Conservation (phyloP, 805 yeast genomes). For the Candida arabinofermentans region DNA sequence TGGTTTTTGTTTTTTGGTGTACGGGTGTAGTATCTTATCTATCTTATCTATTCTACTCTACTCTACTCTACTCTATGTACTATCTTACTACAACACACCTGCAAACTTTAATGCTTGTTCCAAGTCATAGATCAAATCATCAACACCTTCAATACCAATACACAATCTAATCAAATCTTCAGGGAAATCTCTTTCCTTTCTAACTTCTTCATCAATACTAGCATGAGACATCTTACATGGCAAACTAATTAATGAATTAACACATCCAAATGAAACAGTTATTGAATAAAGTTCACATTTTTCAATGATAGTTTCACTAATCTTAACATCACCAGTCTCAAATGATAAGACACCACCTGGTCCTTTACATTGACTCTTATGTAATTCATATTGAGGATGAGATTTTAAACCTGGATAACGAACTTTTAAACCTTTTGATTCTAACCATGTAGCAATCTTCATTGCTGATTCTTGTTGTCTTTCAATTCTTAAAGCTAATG, state of each 20-base stretch:
- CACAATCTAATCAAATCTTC: slow-evolving; percentile 89
- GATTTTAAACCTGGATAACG: slow-evolving; percentile 80
- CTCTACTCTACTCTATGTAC: too few species aligned
- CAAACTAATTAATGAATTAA: slow-evolving; percentile 85
- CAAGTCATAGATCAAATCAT: slow-evolving; percentile 80
- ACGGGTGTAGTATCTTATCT: too few species aligned
- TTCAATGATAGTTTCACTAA: slow-evolving; percentile 71
- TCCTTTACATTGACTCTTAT: slow-evolving; percentile 72
- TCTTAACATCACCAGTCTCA: slow-evolving; percentile 73
- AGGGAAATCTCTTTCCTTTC: slow-evolving; percentile 86
- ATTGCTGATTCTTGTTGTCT: slow-evolving; percentile 82
- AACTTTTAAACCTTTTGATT: slow-evolving; percentile 64
- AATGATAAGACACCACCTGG: slow-evolving; percentile 87
- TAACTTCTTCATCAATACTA: slow-evolving; percentile 82
- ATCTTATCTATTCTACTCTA: too few species aligned
- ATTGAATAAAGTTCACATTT: slow-evolving; percentile 75
- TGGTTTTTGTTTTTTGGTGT: neutral
- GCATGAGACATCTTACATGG: slow-evolving; percentile 98
- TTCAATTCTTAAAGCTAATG: slow-evolving; percentile 80
- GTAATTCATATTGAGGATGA: slow-evolving; percentile 80
- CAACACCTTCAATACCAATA: slow-evolving; percentile 82
- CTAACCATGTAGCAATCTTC: slow-evolving; percentile 70
- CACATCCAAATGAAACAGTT: slow-evolving; percentile 93
- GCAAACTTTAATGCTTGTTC: slow-evolving; percentile 62
- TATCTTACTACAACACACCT: neutral